Percentiles rank a stretch among this genome's conserved stretches.
phyloP scores from a whole-genome alignment of 768 basidiomycete genomes.

The Flagelloscypha sp. region DNA sequence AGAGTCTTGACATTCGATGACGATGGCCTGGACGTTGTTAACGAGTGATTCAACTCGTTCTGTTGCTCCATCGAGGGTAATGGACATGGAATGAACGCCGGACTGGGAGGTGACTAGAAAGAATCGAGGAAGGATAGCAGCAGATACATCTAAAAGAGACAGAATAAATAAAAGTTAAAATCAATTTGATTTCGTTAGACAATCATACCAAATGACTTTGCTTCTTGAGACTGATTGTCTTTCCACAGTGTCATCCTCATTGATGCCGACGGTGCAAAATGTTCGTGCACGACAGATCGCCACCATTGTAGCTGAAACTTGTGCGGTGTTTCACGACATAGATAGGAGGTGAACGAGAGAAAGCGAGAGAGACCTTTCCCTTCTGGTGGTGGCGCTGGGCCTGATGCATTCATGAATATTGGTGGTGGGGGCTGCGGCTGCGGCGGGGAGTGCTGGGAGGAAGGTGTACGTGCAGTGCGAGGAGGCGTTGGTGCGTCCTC shows the following conservation, averaged over 20 bases:
- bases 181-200: not conserved
- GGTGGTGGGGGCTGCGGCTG: too few relatives aligned
- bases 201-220: slow-evolving; percentile 73
- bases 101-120: slow-evolving; percentile 80
- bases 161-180: slow-evolving; percentile 6
- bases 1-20: slow-evolving; percentile 66
- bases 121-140: slow-evolving; percentile 74
- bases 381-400: too few relatives aligned
- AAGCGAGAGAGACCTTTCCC: not conserved
- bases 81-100: slow-evolving; percentile 75
- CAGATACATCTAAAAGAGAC: slow-evolving; percentile 56
- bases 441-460: too few relatives aligned
- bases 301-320: slow-evolving; percentile 64
- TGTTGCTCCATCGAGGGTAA: slow-evolving; percentile 70
- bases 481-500: too few relatives aligned
- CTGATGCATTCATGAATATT: too few relatives aligned
- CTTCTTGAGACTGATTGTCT: slow-evolving; percentile 69
- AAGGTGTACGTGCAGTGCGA: too few relatives aligned
- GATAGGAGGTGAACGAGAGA: not conserved
- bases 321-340: slow-evolving; percentile 20
- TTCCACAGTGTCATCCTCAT: slow-evolving; percentile 87
- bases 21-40: slow-evolving; percentile 31
- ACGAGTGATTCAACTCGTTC: slow-evolving; percentile 46
- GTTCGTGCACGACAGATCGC: slow-evolving; percentile 55
- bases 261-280: slow-evolving; percentile 60